Percentiles rank a stretch among this genome's conserved stretches.
These are phyloP conservation scores for Garcia nutans DNA, from an alignment of 345 rosid genomes.

Conservation along the genomic window DNA sequence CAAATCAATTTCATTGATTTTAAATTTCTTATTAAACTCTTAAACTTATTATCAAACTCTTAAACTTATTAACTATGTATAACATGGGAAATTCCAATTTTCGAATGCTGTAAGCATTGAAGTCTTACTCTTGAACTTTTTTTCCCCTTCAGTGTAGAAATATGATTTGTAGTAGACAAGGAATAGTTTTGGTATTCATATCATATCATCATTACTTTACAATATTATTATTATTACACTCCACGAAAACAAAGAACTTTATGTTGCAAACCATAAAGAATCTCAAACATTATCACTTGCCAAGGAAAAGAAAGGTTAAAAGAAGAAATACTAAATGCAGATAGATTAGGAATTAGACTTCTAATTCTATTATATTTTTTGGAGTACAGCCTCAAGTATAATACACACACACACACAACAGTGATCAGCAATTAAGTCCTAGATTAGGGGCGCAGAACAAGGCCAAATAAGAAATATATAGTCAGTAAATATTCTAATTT, in stretches of 20 bases:
- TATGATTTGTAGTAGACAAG: not conserved
- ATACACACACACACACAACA: too few species aligned
- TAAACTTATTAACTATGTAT: not conserved
- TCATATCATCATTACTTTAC: not conserved
- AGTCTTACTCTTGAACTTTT: not conserved
- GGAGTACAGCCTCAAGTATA: too few species aligned
- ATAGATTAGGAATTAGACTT: too few species aligned
- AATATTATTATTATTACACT: not conserved
- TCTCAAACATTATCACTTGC: not conserved
- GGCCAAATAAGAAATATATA: too few species aligned
- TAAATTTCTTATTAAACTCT: too few species aligned
- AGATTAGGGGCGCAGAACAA: too few species aligned
- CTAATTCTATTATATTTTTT: too few species aligned
- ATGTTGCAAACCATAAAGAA: not conserved
- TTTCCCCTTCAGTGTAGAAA: not conserved
- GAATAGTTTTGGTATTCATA: not conserved
- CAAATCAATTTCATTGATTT: too few species aligned
- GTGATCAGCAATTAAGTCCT: too few species aligned
- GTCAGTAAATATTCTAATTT: too few species aligned
- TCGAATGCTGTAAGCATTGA: not conserved
- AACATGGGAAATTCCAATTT: not conserved
- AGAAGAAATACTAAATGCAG: not conserved
- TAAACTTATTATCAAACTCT: not conserved
- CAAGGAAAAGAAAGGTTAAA: not conserved
- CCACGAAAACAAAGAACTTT: not conserved